Evolutionary conservation across 495 filamentous ascomycete species (phyloP).

Genomic region (Aspergillus coremiiformis): DNA sequence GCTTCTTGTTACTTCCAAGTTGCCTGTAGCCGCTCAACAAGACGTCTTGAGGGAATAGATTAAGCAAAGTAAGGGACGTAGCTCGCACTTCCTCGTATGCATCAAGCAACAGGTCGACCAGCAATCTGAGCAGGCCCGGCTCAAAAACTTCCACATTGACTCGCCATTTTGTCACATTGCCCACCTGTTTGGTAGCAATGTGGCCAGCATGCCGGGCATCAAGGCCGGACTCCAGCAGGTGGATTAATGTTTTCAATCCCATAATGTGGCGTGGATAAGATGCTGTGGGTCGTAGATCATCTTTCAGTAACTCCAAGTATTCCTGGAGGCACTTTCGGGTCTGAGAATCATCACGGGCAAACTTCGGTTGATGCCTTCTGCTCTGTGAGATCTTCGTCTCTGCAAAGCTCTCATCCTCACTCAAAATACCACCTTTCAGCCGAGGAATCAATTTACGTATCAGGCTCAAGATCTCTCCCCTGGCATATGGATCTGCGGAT

Average conservation of each 20-base stretch:
- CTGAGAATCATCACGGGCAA: conserved; percentile 25
- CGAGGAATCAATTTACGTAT: conserved; percentile 62
- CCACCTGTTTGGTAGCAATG: conserved; percentile 10
- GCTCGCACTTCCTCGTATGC: conserved; percentile 89
- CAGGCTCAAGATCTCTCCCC: conserved; percentile 64
- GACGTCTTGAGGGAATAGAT: conserved; percentile 31
- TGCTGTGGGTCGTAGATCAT: conserved; percentile 64
- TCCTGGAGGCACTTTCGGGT: conserved; percentile 57
- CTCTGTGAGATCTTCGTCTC: conserved; percentile 6
- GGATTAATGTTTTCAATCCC: conserved; percentile 57
- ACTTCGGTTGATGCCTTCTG: conserved; percentile 12
- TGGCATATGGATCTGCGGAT: conserved; percentile 65
- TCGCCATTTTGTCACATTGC: conserved; percentile 38
- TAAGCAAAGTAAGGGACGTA: conserved; percentile 52
- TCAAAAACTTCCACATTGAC: conserved; percentile 49
- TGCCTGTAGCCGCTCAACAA: conserved; percentile 13
- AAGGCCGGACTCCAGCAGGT: conserved; percentile 52
- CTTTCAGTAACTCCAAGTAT: conserved; percentile 63
- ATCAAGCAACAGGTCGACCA: conserved; percentile 74
- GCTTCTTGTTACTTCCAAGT: neutral
- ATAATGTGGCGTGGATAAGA: conserved; percentile 86
- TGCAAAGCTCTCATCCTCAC: conserved; percentile 11
- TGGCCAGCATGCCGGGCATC: conserved; percentile 22
- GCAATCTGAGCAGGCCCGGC: conserved; percentile 36
- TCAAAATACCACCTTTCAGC: conserved; percentile 38